A percentile compares a stretch with the other conserved stretches of the same genome.
Conservation (phyloP, 2,329 filamentous ascomycete genomes). For the Zasmidium angulare region DNA sequence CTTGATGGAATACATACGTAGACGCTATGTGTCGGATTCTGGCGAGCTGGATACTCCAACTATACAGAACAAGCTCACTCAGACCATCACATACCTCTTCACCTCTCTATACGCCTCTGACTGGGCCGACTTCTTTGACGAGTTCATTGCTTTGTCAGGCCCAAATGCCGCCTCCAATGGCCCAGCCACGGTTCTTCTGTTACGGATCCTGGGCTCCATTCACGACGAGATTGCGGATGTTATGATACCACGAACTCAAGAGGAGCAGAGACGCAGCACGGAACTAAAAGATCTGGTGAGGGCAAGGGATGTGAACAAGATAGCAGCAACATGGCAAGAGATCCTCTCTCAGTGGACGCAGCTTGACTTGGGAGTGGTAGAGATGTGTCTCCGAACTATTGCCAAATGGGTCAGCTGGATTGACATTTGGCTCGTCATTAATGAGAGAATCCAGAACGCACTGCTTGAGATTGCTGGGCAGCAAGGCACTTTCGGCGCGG, state of each 20-base stretch:
- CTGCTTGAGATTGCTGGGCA: slow-evolving; percentile 84
- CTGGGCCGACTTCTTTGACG: slow-evolving; percentile 89
- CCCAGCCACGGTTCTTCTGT: slow-evolving; percentile 82
- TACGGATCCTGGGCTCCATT: slow-evolving; percentile 82
- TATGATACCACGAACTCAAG: slow-evolving; percentile 72
- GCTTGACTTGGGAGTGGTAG: slow-evolving; percentile 68
- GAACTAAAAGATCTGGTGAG: slow-evolving; percentile 89
- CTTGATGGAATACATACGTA: slow-evolving; percentile 76
- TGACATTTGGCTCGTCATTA: slow-evolving; percentile 90
- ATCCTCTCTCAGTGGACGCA: slow-evolving; percentile 76
- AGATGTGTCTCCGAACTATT: slow-evolving; percentile 87
- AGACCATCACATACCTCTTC: slow-evolving; percentile 93
- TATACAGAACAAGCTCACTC: slow-evolving; percentile 95
- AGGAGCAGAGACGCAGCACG: slow-evolving; percentile 81
- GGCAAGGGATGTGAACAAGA: slow-evolving; percentile 81
- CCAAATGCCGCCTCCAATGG: slow-evolving; percentile 53
- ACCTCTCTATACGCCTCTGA: slow-evolving; percentile 79
- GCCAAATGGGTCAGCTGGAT: slow-evolving; percentile 99
- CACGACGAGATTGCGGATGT: slow-evolving; percentile 98
- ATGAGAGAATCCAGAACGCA: slow-evolving; percentile 79
- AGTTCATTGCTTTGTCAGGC: slow-evolving; percentile 76
- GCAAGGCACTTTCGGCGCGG: slow-evolving; percentile 59
- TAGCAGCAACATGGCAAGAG: slow-evolving; percentile 88
- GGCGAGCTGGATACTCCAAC: slow-evolving; percentile 65
- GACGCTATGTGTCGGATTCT: slow-evolving; percentile 64